Evolutionary conservation across 495 filamentous ascomycete genomes (phyloP), one percentile per base, ranked within the genome.

Genomic region (Immersiella caudata): DNA sequence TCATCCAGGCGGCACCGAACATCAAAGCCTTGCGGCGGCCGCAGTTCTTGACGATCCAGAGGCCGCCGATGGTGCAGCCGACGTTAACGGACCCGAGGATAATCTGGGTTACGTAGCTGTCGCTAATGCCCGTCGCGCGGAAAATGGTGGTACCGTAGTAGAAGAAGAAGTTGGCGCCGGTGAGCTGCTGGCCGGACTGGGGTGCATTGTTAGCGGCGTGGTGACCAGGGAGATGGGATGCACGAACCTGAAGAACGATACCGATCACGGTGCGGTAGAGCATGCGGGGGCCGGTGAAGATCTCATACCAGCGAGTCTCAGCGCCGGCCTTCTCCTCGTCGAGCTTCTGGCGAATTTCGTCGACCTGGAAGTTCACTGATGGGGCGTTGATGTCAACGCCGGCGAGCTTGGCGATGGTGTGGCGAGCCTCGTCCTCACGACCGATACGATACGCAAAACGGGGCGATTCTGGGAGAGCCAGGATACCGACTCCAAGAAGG

Each of bases 61-160:
- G 80, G 71, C 89, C 89, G n/a, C 82, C 86, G 65, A 93, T 83
- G 52, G 91, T 92, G 74, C 87, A 88, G 61, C 74, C 82, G 40
- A 93, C 88, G 79, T 94, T 94, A 76, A 94, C 89, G 21, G 82
- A 85, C 64, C 88, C 88, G 1, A 92, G 82, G 63, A 93, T 92
- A 69, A 94, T 90, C 67, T 88, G 86, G 25, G 90, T 92, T 26
- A 90, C 79, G 78, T 87, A 92, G 68, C 83, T 84, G 78, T 93
- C 87, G 65, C 76, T 80, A 46, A 93, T 79, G 74, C 89, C 91
- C 2, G 89, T 87, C 36, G 88, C 85, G 25, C 79, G 70, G 80
- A 94, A 94, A 78, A 91, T 88, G 60, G 81, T 86, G 68, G 90
- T 91, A 56, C 90, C 90, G 75, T 91, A 93, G 79, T 93, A 93